These are phyloP conservation scores for Haplosporangium gracile DNA, from an alignment of 192 early-diverging fungal genomes.

Conservation along the genomic window DNA sequence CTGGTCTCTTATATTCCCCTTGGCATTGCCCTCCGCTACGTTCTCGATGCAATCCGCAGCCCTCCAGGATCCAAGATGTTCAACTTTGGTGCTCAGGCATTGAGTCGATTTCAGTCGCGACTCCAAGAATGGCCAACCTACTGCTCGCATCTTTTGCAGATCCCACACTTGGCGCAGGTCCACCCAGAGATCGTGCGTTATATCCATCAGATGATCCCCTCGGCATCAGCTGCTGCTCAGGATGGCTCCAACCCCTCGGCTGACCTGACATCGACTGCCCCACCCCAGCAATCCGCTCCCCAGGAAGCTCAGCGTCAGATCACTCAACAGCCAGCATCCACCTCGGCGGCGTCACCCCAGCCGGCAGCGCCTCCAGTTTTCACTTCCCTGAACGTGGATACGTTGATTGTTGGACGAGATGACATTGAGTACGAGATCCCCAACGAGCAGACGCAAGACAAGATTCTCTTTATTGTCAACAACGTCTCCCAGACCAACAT, in stretches of 20 bases:
- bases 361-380: constrained; percentile 67
- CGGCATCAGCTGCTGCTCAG: constrained; percentile 50
- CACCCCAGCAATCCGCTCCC: constrained; percentile 1
- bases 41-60: constrained; percentile 88
- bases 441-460: constrained; percentile 73
- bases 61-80: constrained; percentile 86
- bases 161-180: constrained; percentile 82
- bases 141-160: constrained; percentile 86
- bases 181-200: constrained; percentile 80
- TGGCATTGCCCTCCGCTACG: constrained; percentile 90
- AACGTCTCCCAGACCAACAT: constrained; percentile 92
- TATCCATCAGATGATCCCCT: constrained; percentile 64
- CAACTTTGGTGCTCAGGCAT: constrained; percentile 89
- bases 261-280: constrained; percentile 46
- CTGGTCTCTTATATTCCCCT: constrained; percentile 84
- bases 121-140: constrained; percentile 94
- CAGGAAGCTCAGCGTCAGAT: constrained; percentile 32
- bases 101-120: constrained; percentile 85
- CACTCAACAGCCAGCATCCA: constrained; percentile 1
- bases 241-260: constrained; percentile 25
- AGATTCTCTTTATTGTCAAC: constrained; percentile 98
- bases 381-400: constrained; percentile 73
- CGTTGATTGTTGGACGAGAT: constrained; percentile 60
- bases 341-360: constrained; percentile 20
- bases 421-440: constrained; percentile 59